Evolutionary conservation across 768 basidiomycete species (phyloP), one percentile per base, ranked within the genome.

Genomic region (Serendipita vermifera): DNA sequence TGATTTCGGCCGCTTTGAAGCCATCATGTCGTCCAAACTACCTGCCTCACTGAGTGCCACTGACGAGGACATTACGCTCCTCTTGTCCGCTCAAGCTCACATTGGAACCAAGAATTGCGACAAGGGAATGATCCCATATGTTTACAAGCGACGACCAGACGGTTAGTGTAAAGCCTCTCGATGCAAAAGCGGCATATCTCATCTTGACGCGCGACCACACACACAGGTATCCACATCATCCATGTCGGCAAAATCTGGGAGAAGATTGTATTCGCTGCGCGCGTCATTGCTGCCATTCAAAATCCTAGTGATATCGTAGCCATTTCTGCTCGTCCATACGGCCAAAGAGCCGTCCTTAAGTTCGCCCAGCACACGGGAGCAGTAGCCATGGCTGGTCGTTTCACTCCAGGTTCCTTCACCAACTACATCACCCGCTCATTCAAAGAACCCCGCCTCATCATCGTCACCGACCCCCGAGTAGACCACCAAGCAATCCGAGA

Each of bases 181-280:
- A 27, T 26, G 35, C 22, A 29, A 41, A 29, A 48, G 26, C 26
- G 13, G 13, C 41, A 13, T 22, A 43, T 15, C 9, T 11, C 26
- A 13, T 43, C 2, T 43, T 57, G n/a, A 32, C 31, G n/a, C n/a
- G n/a, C n/a, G n/a, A n/a, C 55, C 14, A 32, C 31, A 54, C 31
- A 14, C 55, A 22, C 70, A 96, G 93, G 93, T 63, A 89, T 97
- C 71, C 85, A 99, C 76, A 75, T 99, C 68, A 72, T 97, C 65
- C 96, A 98, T 82, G 86, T 98, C 63, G 96, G 96, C 68, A 99
- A 98, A 81, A 99, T 94, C 62, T 98, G 93, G 93, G 94, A 97
- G 74, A 99, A 99, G 73, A 81, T 99, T 62, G 92, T 98, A 62
- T 79, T 99, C 65, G 96, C 96, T 58, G 96, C 96, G 60, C 90